Conservation (phyloP, 2,329 filamentous ascomycete species). For the Pseudogymnoascus sp. region DNA sequence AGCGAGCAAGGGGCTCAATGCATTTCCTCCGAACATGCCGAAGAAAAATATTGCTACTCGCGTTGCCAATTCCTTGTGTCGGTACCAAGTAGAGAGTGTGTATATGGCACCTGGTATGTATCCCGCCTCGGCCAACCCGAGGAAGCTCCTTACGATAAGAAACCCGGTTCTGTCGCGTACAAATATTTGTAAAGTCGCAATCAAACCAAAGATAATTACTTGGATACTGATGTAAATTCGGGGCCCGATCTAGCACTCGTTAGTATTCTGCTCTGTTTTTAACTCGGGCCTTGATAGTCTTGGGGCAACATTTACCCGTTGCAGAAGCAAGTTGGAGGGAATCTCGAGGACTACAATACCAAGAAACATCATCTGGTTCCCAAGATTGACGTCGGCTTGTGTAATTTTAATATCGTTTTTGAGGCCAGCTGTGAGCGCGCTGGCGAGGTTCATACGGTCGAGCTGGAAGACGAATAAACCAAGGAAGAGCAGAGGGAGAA, state of each 20-base stretch:
- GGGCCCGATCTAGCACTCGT: slow-evolving; percentile 19
- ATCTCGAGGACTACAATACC: slow-evolving; percentile 29
- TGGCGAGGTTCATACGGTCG: slow-evolving; percentile 28
- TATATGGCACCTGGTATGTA: slow-evolving; percentile 48
- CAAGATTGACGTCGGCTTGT: slow-evolving; percentile 25
- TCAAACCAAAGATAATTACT: slow-evolving; percentile 28
- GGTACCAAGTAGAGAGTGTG: slow-evolving; percentile 56
- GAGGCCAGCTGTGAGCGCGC: slow-evolving; percentile 27
- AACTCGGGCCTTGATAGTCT: background rate
- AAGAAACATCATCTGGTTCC: slow-evolving; percentile 24
- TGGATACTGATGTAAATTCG: slow-evolving; percentile 26
- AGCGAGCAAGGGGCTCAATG: slow-evolving; percentile 53
- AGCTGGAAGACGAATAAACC: slow-evolving; percentile 29
- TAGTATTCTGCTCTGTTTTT: background rate
- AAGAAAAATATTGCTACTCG: slow-evolving; percentile 53
- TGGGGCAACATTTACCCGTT: slow-evolving; percentile 10
- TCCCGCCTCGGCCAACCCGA: slow-evolving; percentile 44
- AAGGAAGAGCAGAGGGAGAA: slow-evolving; percentile 24
- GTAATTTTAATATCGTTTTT: slow-evolving; percentile 23
- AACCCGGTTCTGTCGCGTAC: slow-evolving; percentile 38
- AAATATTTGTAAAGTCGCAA: slow-evolving; percentile 27
- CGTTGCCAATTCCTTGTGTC: slow-evolving; percentile 47
- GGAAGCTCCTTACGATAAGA: slow-evolving; percentile 38
- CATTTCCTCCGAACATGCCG: slow-evolving; percentile 48
- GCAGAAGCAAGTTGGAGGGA: slow-evolving; percentile 27